phyloP scores from a whole-genome alignment of 2,329 filamentous ascomycete genomes.

The Scolecobasidium constrictum region DNA sequence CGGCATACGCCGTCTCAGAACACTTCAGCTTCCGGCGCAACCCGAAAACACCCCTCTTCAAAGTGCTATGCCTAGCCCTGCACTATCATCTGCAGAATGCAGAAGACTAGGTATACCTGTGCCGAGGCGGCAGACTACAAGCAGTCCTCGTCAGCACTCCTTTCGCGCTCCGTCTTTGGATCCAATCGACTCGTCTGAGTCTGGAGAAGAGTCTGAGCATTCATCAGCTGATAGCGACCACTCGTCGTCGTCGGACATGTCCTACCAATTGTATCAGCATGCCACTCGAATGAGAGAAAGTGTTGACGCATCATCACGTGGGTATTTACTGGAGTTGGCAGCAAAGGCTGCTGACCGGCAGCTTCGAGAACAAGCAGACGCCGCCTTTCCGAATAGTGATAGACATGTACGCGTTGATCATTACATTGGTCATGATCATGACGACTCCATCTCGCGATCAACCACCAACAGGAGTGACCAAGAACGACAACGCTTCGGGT shows the following conservation, averaged over 20 bases:
- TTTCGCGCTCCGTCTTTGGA: slow-evolving; percentile 52
- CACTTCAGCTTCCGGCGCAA: slow-evolving; percentile 15
- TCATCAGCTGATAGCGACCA: slow-evolving; percentile 36
- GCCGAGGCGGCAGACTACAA: slow-evolving; percentile 21
- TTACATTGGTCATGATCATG: slow-evolving; percentile 56
- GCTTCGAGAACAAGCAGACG: slow-evolving; percentile 64
- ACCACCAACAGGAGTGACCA: slow-evolving; percentile 2
- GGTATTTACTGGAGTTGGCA: slow-evolving; percentile 68
- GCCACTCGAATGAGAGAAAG: slow-evolving; percentile 49
- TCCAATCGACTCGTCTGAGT: slow-evolving; percentile 50
- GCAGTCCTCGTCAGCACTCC: slow-evolving; percentile 36
- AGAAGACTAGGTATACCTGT: slow-evolving; percentile 21
- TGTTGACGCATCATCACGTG: slow-evolving; percentile 64
- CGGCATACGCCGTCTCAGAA: slow-evolving; percentile 9
- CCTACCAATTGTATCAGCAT: slow-evolving; percentile 36
- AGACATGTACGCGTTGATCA: slow-evolving; percentile 61
- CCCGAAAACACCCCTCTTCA: slow-evolving; percentile 12
- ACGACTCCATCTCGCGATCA: slow-evolving; percentile 24
- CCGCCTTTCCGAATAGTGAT: slow-evolving; percentile 62
- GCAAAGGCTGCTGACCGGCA: slow-evolving; percentile 71
- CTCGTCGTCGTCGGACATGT: slow-evolving; percentile 37
- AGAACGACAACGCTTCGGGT: slow-evolving; percentile 7
- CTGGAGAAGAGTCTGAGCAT: slow-evolving; percentile 33
- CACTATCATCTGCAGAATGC: slow-evolving; percentile 10
- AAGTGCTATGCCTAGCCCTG: background rate